Base-by-base conservation (phyloP, 139 green algal genomes). In the Tetradesmus obliquus region DNA sequence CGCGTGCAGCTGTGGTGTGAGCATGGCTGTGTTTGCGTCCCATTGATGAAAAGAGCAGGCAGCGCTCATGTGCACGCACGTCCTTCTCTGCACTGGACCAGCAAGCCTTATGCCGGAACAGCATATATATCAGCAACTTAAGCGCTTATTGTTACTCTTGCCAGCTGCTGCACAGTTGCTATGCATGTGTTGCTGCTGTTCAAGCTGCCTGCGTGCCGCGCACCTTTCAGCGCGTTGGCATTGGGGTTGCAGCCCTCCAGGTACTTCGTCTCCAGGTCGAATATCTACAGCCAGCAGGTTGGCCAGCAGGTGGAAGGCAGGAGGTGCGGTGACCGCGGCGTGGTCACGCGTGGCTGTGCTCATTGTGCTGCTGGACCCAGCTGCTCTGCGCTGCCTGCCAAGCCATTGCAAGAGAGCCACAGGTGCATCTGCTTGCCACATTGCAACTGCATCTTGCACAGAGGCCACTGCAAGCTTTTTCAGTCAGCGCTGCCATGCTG, bases 151-250 rank as follows among this genome's bases (percentile, higher is more conserved):
- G 32, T 45, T 45, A 45, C 32, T 45, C 32, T 45, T 45, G 32
- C 32, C 32, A 45, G 72, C 72, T 81, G 72, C 5, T 45, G 19
- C 19, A 81, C 72, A 24, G 22, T 7, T 81, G 72, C 79, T 81
- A 13, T 81, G 17, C 72, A 24, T n/a, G 17, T 84, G 79, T 32
- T 24, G 80, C 51, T 58, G 80, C 80, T 62, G 80, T 19, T 85
- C 8, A 1, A 3, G 8, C 32, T 84, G 32, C 32, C 2, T n/a
- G 32, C 1, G 3, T 5, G 80, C 80, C 12, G 45, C 51, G 45
- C 72, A 88, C 84, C 84, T 8, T 53, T 88, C 3, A 88, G 22
- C 24, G 58, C 57, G 58, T 79, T 79, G n/a, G 84, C 84, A 51
- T 51, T 57, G n/a, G 58, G 58, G 24, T 80, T 80, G 84, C 84